Evolutionary conservation across 495 filamentous ascomycete species (phyloP).

Genomic region (Trichocladium antarcticum): DNA sequence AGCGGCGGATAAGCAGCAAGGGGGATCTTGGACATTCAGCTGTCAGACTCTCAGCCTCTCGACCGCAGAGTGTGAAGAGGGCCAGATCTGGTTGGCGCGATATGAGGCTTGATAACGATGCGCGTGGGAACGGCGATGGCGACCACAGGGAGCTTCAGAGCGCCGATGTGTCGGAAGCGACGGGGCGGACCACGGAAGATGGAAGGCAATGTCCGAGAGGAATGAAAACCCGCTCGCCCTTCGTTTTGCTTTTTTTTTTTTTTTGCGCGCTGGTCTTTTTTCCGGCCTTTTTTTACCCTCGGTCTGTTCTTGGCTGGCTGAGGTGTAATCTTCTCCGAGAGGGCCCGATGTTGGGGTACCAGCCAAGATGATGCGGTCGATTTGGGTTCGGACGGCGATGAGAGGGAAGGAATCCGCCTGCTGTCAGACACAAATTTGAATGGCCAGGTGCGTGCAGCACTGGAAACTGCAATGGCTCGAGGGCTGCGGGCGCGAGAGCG

Average conservation of each 20-base stretch:
- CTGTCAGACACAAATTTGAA: constrained; percentile 10
- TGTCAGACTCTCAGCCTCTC: constrained; percentile 15
- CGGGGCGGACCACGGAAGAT: constrained; percentile 16
- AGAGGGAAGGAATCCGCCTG: constrained; percentile 4
- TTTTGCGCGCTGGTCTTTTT: not conserved
- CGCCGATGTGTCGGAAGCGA: constrained; percentile 11
- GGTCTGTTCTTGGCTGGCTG: not conserved
- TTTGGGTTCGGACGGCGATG: constrained; percentile 11
- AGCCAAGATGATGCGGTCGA: constrained; percentile 2
- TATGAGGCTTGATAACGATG: constrained; percentile 15
- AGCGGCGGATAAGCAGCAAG: constrained; percentile 21
- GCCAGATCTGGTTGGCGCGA: not conserved
- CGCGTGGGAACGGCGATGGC: constrained; percentile 11
- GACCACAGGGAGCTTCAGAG: constrained; percentile 2
- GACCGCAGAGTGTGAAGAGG: not conserved
- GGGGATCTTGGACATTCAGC: constrained; percentile 21
- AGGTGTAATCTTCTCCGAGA: not conserved
- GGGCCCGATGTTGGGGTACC: not conserved
- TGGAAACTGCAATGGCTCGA: too few species aligned
- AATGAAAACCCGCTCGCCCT: not conserved
- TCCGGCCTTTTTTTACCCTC: not conserved
- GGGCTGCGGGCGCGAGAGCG: not conserved
- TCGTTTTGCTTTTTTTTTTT: constrained; percentile 2
- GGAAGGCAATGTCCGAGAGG: not conserved
- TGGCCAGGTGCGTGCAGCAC: too few species aligned